Percentiles rank a stretch among this genome's conserved stretches.
Evolutionary conservation across 2,329 filamentous ascomycete species (phyloP).

Genomic region (Decorospora gaudefroyi): DNA sequence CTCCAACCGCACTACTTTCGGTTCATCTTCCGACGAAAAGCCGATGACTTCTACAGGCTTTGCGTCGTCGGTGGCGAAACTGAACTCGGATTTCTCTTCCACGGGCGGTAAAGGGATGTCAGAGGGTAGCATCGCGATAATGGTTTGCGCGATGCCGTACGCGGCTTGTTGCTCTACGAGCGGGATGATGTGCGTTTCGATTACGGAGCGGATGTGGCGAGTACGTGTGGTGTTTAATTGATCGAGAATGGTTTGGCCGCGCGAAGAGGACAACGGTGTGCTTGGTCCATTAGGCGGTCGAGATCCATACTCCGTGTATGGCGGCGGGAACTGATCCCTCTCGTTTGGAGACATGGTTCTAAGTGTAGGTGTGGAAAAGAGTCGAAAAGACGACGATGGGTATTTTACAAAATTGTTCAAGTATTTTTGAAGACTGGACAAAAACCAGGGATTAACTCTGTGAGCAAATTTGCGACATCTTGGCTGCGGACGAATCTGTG

Average conservation of each 20-base stretch:
- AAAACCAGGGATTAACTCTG: too few species aligned
- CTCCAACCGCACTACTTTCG: constrained; percentile 48
- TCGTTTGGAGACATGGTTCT: constrained; percentile 19
- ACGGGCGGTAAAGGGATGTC: constrained; percentile 41
- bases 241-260: constrained; percentile 40
- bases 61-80: constrained; percentile 28
- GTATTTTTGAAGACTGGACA: too few species aligned
- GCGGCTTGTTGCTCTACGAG: constrained; percentile 48
- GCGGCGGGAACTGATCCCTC: constrained; percentile 9
- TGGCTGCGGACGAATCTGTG: background rate
- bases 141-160: constrained; percentile 51
- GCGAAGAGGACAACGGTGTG: constrained; percentile 12
- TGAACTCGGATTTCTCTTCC: constrained; percentile 38
- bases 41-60: constrained; percentile 46
- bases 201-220: constrained; percentile 48
- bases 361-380: background rate
- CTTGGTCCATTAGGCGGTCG: constrained; percentile 33
- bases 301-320: constrained; percentile 19
- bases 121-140: constrained; percentile 53
- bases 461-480: too few species aligned
- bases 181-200: constrained; percentile 50
- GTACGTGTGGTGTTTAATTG: constrained; percentile 49
- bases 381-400: background rate
- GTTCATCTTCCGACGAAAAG: constrained; percentile 48
- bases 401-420: background rate